Evolutionary conservation across 805 yeast species (phyloP), one percentile per base, ranked within the genome.

Genomic region (Ogataea saltuana): DNA sequence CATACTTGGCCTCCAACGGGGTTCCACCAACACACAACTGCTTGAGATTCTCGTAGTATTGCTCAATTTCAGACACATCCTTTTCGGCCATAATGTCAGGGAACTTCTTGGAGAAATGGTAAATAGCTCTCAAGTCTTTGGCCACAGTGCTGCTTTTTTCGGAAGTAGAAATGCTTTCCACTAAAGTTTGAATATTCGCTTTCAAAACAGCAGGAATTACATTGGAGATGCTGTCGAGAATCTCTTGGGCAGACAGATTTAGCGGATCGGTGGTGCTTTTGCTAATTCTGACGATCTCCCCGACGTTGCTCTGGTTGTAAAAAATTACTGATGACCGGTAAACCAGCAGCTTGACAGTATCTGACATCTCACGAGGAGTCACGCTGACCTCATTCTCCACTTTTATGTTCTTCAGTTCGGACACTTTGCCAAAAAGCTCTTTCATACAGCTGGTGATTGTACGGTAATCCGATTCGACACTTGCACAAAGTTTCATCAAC

Each of bases 301-400:
- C 62, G 15, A 88, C 69, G 54, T 80, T 85, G 16, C 87, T 76
- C 53, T 76, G 74, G 65, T 88, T 89, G 62, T 75, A 84, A 17
- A 83, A 57, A 3, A 84, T 61, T 23, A 76, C 70, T 0, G 90
- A 74, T 0, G 83, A 61, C 49, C 96, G 71, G 51, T 78, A 81
- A 26, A 85, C 54, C 19, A 88, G 55, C 2, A 84, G 62, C 51
- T 79, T 76, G 46, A 87, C 65, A 12, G 77, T 75, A 1, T 71
- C 64, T 3, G 72, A 68, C 68, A 83, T 69, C 36, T 77, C 80
- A 26, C 69, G 66, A 0, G 79, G 64, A 3, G 76, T 61, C 10
- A 77, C 67, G 10, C 56, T 52, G 1, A 64, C 46, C 23, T 42
- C 49, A n/a, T 44, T 45, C 61, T 38, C 60, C 51, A 30, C 44